Base-by-base conservation (phyloP, 1,284 basidiomycete species). In the Volvariella volvacea region DNA sequence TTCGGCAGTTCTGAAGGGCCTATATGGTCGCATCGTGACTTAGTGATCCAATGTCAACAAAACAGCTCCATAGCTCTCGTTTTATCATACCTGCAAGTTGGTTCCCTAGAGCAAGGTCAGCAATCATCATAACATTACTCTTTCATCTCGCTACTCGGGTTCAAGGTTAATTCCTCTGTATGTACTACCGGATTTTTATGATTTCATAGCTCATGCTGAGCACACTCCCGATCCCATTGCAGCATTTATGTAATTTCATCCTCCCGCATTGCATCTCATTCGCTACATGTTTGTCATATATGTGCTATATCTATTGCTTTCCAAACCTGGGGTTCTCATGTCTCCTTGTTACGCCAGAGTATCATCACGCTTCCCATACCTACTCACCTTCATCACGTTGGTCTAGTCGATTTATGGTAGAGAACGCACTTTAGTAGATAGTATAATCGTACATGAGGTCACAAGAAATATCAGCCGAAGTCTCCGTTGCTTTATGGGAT, bases 11-110 rank as follows among this genome's bases (percentile, higher is more conserved):
- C 56, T 36, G 71, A 68, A 47, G 74, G 73, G 21, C 68, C 70
- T 36, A 48, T 79, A 47, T 87, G 83, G 84, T 80, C 78, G 31
- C 71, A 74, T 22, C 74, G 74, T 48, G 84, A 87, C 52, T 59
- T 87, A 51, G 75, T 81, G 62, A 63, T 78, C 55, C 74, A 83
- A 39, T 87, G 83, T 56, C 72, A 73, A 48, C 83, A 87, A 57
- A 87, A 86, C 50, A 84, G 84, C 56, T 71, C 78, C 16, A 80
- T 87, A 32, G 65, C 77, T 10, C 63, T 73, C 33, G 72, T 86
- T 41, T 65, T 84, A 25, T 73, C 78, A 41, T 67, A 74, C 49
- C 54, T 81, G 22, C 68, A 76, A 55, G 66, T 72, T 20, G 64
- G 66, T 7, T 54, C 66, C 33, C 64, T 67, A 34, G 72, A 66